phyloP scores from a whole-genome alignment of 345 rosid species.

The Balakata baccata region DNA sequence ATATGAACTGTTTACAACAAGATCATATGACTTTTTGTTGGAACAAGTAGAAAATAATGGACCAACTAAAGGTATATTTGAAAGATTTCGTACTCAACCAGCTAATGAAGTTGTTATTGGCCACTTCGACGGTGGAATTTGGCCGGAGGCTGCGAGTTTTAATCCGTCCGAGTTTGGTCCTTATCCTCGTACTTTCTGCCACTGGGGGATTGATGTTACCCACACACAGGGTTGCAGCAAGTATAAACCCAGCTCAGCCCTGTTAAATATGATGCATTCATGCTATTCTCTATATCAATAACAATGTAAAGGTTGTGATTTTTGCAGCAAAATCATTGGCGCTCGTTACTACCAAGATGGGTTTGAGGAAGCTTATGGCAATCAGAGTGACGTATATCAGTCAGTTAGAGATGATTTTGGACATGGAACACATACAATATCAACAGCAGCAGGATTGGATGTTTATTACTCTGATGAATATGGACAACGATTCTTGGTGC shows the following conservation, averaged over 20 bases:
- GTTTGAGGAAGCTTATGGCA: not conserved
- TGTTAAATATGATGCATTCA: no score
- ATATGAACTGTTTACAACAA: not conserved
- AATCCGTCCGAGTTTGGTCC: no score
- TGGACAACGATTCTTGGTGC: not conserved
- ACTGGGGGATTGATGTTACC: no score
- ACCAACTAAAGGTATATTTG: not conserved
- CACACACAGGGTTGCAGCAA: no score
- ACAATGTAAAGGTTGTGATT: no score
- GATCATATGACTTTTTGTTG: not conserved
- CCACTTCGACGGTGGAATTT: slow-evolving; percentile 5
- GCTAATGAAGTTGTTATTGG: not conserved
- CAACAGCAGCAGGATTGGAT: not conserved
- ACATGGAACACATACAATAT: not conserved
- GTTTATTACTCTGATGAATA: not conserved
- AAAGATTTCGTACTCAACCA: not conserved
- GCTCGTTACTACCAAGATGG: not conserved
- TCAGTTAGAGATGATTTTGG: not conserved
- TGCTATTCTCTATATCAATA: no score
- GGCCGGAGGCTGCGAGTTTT: no score
- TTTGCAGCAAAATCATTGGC: not conserved
- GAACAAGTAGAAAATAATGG: not conserved
- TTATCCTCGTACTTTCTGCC: no score
- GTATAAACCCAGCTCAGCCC: no score
- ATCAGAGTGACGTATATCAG: no score